Conservation (phyloP, 2,329 filamentous ascomycete genomes). For the Emergomyces pasteurianus region DNA sequence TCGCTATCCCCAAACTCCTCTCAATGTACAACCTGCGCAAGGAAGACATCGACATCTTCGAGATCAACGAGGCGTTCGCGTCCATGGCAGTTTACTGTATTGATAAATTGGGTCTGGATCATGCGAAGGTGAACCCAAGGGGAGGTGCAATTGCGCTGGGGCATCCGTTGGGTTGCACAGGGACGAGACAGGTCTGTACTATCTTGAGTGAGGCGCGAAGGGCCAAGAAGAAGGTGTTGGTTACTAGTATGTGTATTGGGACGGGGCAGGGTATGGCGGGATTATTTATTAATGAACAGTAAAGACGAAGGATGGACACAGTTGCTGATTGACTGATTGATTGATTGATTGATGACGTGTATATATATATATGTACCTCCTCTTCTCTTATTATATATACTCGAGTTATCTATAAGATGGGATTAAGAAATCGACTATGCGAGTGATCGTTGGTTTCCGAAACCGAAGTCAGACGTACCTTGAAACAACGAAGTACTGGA, state of each 20-base stretch:
- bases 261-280: constrained; percentile 57
- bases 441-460: background rate
- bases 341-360: background rate
- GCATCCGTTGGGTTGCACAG: constrained; percentile 82
- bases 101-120: constrained; percentile 51
- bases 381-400: background rate
- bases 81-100: constrained; percentile 95
- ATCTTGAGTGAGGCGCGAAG: constrained; percentile 74
- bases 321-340: too few species aligned
- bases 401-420: background rate
- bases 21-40: constrained; percentile 64
- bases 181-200: constrained; percentile 81
- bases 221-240: constrained; percentile 76
- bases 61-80: constrained; percentile 96
- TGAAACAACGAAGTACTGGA: background rate
- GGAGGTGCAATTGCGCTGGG: constrained; percentile 88
- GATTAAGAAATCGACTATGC: background rate
- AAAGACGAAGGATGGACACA: background rate
- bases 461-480: background rate
- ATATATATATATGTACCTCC: background rate
- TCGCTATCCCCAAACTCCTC: constrained; percentile 69
- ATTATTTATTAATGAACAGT: constrained; percentile 54
- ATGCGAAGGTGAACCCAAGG: constrained; percentile 75
- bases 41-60: constrained; percentile 76
- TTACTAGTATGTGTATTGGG: constrained; percentile 82